Conservation (phyloP, 2,329 filamentous ascomycete genomes). For the Neonectria ditissima region DNA sequence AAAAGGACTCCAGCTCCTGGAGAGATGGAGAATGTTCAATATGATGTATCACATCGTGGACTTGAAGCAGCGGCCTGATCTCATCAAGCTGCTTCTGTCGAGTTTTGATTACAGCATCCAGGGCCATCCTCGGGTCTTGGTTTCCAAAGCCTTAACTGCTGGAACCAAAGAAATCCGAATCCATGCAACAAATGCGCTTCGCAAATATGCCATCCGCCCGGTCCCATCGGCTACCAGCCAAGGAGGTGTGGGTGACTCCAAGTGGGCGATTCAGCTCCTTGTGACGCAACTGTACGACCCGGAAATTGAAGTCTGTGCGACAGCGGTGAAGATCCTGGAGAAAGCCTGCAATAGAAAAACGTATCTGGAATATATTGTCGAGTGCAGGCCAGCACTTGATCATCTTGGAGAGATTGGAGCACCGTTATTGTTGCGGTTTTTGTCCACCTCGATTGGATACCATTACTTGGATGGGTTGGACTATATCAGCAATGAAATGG, state of each 20-base stretch:
- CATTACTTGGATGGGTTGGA: slow-evolving; percentile 97
- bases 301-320: slow-evolving; percentile 95
- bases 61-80: slow-evolving; percentile 87
- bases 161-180: slow-evolving; percentile 93
- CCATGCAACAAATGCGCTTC: slow-evolving; percentile 85
- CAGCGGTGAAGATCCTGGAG: slow-evolving; percentile 96
- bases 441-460: slow-evolving; percentile 96
- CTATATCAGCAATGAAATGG: slow-evolving; percentile 99
- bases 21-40: slow-evolving; percentile 98
- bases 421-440: slow-evolving; percentile 88
- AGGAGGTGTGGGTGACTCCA: slow-evolving; percentile 72
- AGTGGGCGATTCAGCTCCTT: slow-evolving; percentile 96
- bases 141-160: slow-evolving; percentile 93
- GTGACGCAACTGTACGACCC: slow-evolving; percentile 99
- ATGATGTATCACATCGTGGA: slow-evolving; percentile 99
- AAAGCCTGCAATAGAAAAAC: slow-evolving; percentile 95
- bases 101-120: slow-evolving; percentile 93
- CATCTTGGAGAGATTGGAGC: slow-evolving; percentile 97
- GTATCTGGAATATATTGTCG: slow-evolving; percentile 94
- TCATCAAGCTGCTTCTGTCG: slow-evolving; percentile 87
- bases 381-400: slow-evolving; percentile 93
- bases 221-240: slow-evolving; percentile 52
- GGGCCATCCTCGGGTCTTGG: slow-evolving; percentile 89
- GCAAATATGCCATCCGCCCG: slow-evolving; percentile 80
- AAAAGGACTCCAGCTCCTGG: slow-evolving; percentile 88